phyloP scores from a whole-genome alignment of 2,329 filamentous ascomycete species.

The Myriangium duriaei region DNA sequence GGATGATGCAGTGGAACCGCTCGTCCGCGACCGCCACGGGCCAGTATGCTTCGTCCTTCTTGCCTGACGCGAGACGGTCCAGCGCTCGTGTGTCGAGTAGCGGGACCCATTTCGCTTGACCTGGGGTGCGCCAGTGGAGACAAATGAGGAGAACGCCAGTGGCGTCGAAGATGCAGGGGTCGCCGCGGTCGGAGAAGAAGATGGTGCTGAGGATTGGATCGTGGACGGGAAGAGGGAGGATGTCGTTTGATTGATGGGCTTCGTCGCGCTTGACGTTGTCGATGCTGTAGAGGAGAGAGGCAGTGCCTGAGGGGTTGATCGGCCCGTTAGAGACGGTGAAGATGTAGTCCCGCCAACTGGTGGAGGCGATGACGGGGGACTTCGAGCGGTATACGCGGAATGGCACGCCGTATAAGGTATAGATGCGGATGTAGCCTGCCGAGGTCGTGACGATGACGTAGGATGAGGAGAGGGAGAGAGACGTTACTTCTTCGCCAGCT shows the following conservation, averaged over 20 bases:
- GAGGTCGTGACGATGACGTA: conserved; percentile 84
- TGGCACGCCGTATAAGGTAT: conserved; percentile 83
- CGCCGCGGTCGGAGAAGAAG: conserved; percentile 88
- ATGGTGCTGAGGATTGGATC: conserved; percentile 63
- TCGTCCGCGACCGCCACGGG: conserved; percentile 84
- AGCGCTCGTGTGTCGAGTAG: conserved; percentile 80
- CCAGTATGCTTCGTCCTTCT: conserved; percentile 85
- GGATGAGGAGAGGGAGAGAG: conserved; percentile 81
- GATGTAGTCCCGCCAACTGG: conserved; percentile 92
- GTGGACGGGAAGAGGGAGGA: conserved; percentile 62
- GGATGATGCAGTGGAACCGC: conserved; percentile 96
- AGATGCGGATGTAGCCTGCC: conserved; percentile 79
- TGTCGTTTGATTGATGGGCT: conserved; percentile 87
- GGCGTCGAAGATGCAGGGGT: conserved; percentile 92
- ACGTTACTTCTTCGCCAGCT: conserved; percentile 69
- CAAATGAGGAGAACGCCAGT: conserved; percentile 79
- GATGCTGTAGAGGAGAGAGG: conserved; percentile 76
- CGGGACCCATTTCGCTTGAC: conserved; percentile 81
- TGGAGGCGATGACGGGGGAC: conserved; percentile 84
- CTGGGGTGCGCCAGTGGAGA: conserved; percentile 77
- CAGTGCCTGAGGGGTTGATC: conserved; percentile 62
- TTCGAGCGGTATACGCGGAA: conserved; percentile 86
- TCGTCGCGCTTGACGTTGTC: conserved; percentile 91
- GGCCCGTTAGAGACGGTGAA: conserved; percentile 90
- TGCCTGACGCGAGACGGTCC: conserved; percentile 67